A percentile compares a stretch with the other conserved stretches of the same genome.
Evolutionary conservation across 352 stramenopile genomes (phyloP).

Genomic region (Globisporangium nodosum): DNA sequence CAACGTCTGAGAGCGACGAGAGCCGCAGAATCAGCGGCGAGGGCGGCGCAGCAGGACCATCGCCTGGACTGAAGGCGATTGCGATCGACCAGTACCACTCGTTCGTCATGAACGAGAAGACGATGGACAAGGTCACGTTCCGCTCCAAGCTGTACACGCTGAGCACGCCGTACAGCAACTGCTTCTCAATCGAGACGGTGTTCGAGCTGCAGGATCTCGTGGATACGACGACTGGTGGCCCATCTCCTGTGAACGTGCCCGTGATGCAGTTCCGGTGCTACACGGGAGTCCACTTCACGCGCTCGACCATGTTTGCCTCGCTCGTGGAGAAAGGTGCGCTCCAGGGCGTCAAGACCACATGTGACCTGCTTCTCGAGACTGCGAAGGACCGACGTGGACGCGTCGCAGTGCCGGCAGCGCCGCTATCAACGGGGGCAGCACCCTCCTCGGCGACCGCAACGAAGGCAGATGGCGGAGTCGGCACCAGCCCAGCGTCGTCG

Average conservation of each 20-base stretch:
- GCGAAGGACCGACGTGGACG: constrained; percentile 15
- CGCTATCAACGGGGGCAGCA: not conserved
- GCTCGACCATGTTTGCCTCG: constrained; percentile 19
- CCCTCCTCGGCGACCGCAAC: not conserved
- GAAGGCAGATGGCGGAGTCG: not conserved
- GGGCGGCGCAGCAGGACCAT: constrained; percentile 5
- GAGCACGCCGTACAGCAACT: constrained; percentile 60
- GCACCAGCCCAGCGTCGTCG: not conserved
- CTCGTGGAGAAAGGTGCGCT: constrained; percentile 23
- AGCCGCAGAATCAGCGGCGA: constrained; percentile 2
- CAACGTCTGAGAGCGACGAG: not conserved
- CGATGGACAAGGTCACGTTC: constrained; percentile 31
- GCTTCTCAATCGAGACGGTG: constrained; percentile 54
- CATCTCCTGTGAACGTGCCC: constrained; percentile 10
- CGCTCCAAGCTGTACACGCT: constrained; percentile 60
- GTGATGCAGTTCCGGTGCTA: constrained; percentile 21
- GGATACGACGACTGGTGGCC: constrained; percentile 9
- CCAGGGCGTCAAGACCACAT: constrained; percentile 23
- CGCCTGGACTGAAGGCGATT: constrained; percentile 23
- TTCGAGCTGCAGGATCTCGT: constrained; percentile 39
- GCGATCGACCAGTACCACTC: constrained; percentile 59
- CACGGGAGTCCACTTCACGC: constrained; percentile 24
- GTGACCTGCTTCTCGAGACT: constrained; percentile 18
- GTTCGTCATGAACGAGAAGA: constrained; percentile 30
- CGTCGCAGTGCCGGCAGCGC: not conserved